Conservation (phyloP, 2,329 filamentous ascomycete species). For the Colletotrichum incanum region DNA sequence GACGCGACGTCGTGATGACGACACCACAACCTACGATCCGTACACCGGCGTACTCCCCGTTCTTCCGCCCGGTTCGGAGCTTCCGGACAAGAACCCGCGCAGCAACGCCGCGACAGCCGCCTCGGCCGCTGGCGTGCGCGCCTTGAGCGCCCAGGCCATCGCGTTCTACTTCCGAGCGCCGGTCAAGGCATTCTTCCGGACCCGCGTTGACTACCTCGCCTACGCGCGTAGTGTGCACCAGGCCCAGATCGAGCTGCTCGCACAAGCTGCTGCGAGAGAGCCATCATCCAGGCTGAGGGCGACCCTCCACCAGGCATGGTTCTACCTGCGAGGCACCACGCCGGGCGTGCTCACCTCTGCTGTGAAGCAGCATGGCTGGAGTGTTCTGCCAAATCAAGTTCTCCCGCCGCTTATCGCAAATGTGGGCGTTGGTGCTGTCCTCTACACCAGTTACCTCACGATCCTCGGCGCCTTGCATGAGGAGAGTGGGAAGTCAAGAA, state of each 20-base stretch:
- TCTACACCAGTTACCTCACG: constrained; percentile 84
- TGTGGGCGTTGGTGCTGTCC: constrained; percentile 79
- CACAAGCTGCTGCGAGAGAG: constrained; percentile 55
- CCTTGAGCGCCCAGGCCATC: constrained; percentile 85
- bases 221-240: constrained; percentile 70
- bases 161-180: constrained; percentile 94
- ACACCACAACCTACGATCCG: constrained; percentile 34
- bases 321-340: constrained; percentile 74
- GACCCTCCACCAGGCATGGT: constrained; percentile 59
- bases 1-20: constrained; percentile 43
- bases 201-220: constrained; percentile 85
- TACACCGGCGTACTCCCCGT: constrained; percentile 61
- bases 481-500: constrained; percentile 69
- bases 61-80: constrained; percentile 56
- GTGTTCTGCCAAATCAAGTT: constrained; percentile 82
- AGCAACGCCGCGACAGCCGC: constrained; percentile 77
- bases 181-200: constrained; percentile 93
- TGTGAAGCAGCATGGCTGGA: constrained; percentile 79
- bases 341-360: constrained; percentile 79
- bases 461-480: constrained; percentile 77
- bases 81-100: constrained; percentile 64
- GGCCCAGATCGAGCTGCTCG: constrained; percentile 58
- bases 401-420: constrained; percentile 83
- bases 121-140: constrained; percentile 88
- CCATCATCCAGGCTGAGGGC: constrained; percentile 51